These are phyloP conservation scores for Magnolia sinica DNA, from an alignment of 164 flowering plant genomes.

Conservation along the genomic window DNA sequence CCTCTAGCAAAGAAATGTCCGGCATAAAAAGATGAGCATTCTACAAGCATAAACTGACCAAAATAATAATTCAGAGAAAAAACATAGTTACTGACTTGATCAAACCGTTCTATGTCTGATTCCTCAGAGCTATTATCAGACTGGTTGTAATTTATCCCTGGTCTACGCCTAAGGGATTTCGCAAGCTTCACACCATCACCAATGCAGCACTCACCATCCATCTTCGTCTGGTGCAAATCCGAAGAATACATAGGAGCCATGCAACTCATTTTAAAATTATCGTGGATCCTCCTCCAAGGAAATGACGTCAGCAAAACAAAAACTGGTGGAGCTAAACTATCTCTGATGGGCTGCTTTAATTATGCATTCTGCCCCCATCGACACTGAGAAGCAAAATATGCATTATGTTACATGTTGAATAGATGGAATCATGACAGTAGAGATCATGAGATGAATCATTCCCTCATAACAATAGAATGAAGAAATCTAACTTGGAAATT, in stretches of 20 bases:
- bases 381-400: not conserved
- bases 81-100: conserved; percentile 35
- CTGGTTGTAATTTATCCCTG: conserved; percentile 53
- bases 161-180: conserved; percentile 37
- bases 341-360: not conserved
- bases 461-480: not conserved
- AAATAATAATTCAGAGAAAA: not conserved
- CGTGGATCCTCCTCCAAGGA: conserved; percentile 30
- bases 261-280: conserved; percentile 14
- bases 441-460: no score
- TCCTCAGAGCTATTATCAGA: conserved; percentile 55
- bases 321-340: conserved; percentile 41
- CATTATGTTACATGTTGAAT: not conserved
- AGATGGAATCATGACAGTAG: no score
- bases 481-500: not conserved
- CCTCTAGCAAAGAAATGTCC: no score
- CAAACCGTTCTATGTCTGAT: conserved; percentile 42
- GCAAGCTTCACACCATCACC: conserved; percentile 24
- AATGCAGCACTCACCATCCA: conserved; percentile 15
- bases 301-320: conserved; percentile 53
- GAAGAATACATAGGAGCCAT: conserved; percentile 13
- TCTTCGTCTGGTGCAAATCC: conserved; percentile 15
- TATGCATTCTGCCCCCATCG: not conserved
- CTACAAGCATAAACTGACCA: not conserved
- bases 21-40: not conserved